Evolutionary conservation across 768 basidiomycete genomes (phyloP).

Genomic region (Pleurotus eryngii): DNA sequence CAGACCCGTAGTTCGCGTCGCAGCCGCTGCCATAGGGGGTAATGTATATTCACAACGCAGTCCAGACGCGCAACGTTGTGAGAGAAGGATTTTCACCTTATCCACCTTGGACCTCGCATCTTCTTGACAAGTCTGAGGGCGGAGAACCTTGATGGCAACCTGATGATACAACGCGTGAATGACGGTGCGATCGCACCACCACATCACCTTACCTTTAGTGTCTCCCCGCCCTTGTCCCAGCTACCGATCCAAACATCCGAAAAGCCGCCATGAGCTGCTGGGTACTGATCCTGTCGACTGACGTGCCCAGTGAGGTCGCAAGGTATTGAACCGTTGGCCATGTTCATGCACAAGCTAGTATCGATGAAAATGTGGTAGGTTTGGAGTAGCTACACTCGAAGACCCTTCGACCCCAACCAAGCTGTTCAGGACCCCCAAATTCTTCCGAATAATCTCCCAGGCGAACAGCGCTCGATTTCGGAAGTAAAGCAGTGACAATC

Average conservation of each 20-base stretch:
- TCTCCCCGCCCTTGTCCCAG: constrained; percentile 2
- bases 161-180: neutral
- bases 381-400: too few relatives aligned
- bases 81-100: constrained; percentile 1
- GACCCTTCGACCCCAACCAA: too few relatives aligned
- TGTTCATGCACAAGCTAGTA: neutral
- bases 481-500: too few relatives aligned
- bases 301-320: constrained; percentile 9
- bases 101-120: constrained; percentile 3
- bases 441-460: too few relatives aligned
- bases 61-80: neutral
- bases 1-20: constrained; percentile 25
- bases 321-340: neutral
- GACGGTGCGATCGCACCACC: neutral
- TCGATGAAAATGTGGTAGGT: too few relatives aligned
- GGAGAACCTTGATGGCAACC: constrained; percentile 11
- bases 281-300: neutral
- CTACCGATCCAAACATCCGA: constrained; percentile 8
- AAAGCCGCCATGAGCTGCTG: constrained; percentile 7
- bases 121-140: neutral
- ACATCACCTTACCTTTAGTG: neutral
- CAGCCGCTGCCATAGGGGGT: constrained; percentile 7
- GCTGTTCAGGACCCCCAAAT: too few relatives aligned
- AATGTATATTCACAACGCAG: neutral
- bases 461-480: too few relatives aligned